phyloP scores from a whole-genome alignment of 2,329 filamentous ascomycete species.

The Venturiaceae sp. region DNA sequence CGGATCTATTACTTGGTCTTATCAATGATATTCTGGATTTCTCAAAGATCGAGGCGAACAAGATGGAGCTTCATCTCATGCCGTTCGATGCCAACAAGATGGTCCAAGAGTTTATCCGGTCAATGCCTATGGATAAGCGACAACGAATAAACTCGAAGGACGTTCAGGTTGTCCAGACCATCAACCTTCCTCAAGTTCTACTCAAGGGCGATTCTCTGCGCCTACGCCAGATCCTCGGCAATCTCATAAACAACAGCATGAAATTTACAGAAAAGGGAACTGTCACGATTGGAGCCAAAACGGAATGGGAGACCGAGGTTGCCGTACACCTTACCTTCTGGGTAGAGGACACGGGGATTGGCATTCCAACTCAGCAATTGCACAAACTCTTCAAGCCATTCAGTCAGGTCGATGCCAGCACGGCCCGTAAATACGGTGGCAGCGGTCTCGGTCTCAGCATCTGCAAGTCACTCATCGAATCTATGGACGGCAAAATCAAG shows the following conservation, averaged over 20 bases:
- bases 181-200: slow-evolving; percentile 38
- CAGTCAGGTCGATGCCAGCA: slow-evolving; percentile 84
- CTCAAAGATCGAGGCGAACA: slow-evolving; percentile 41
- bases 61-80: slow-evolving; percentile 51
- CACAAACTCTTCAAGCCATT: slow-evolving; percentile 86
- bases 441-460: slow-evolving; percentile 87
- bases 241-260: slow-evolving; percentile 83
- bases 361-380: slow-evolving; percentile 72
- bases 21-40: slow-evolving; percentile 45
- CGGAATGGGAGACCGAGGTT: slow-evolving; percentile 64
- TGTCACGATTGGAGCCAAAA: slow-evolving; percentile 69
- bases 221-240: too few species aligned
- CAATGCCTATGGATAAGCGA: slow-evolving; percentile 49
- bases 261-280: slow-evolving; percentile 87
- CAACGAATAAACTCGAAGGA: slow-evolving; percentile 45
- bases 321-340: slow-evolving; percentile 73
- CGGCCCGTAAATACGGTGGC: slow-evolving; percentile 81
- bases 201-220: too few species aligned
- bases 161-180: too few species aligned
- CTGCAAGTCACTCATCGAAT: slow-evolving; percentile 87
- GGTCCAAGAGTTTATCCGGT: slow-evolving; percentile 54
- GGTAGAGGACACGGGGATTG: slow-evolving; percentile 84
- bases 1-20: slow-evolving; percentile 42
- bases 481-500: slow-evolving; percentile 76
- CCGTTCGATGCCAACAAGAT: slow-evolving; percentile 42